Conservation (phyloP, 2,329 filamentous ascomycete genomes). For the Ciborinia camelliae region DNA sequence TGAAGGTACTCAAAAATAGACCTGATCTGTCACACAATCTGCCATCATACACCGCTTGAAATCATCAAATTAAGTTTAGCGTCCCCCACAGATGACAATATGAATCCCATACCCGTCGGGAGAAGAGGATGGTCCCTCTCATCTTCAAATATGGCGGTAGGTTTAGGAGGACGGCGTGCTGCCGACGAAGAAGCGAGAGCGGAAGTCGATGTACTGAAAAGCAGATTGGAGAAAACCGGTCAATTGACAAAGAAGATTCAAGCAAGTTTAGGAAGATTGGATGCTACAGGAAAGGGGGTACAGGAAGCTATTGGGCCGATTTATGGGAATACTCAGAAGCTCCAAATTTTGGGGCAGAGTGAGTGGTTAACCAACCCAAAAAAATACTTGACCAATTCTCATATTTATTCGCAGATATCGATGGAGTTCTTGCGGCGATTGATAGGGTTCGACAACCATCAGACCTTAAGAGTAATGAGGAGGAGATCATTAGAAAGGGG, state of each 20-base stretch:
- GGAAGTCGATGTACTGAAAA: constrained; percentile 68
- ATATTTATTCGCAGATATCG: constrained; percentile 60
- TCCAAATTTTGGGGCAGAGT: constrained; percentile 85
- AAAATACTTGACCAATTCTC: neutral
- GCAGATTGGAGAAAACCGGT: constrained; percentile 83
- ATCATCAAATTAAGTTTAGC: neutral
- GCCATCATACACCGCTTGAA: neutral
- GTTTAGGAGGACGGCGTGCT: constrained; percentile 34
- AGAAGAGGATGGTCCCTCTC: constrained; percentile 29
- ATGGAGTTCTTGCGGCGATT: constrained; percentile 80
- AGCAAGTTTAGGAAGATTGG: constrained; percentile 76
- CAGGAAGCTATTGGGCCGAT: constrained; percentile 90
- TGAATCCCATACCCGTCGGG: constrained; percentile 17
- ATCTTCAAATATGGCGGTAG: constrained; percentile 34
- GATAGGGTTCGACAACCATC: constrained; percentile 86
- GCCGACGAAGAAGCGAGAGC: constrained; percentile 64
- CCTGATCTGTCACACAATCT: neutral
- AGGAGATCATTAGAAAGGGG: constrained; percentile 83
- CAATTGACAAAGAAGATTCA: constrained; percentile 95
- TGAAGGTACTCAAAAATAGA: no score
- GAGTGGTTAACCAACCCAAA: constrained; percentile 33
- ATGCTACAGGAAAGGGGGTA: constrained; percentile 85
- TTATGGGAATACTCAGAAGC: constrained; percentile 83
- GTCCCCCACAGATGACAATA: constrained; percentile 3
- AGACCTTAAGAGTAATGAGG: constrained; percentile 87